phyloP scores from a whole-genome alignment of 1,284 basidiomycete species.

The Sphaerobolus stellatus region DNA sequence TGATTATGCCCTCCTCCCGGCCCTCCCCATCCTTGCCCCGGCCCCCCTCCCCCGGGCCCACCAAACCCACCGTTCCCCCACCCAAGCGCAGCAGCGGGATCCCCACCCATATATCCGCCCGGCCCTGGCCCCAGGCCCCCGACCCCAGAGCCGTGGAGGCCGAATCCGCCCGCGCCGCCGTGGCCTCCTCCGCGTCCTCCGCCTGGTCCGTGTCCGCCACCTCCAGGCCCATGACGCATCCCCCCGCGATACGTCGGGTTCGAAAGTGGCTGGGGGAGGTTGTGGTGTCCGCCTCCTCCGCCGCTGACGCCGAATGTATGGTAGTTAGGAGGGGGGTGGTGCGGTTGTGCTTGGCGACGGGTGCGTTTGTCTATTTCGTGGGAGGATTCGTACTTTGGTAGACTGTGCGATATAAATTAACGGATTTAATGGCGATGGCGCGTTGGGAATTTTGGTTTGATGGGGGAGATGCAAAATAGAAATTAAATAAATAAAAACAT shows the following conservation, averaged over 20 bases:
- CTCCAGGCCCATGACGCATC: background rate
- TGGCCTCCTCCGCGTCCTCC: background rate
- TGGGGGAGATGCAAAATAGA: no score
- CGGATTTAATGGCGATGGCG: no score
- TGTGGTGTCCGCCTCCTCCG: no score
- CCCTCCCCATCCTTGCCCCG: background rate
- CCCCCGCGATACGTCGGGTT: background rate
- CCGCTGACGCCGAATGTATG: background rate
- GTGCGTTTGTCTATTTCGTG: slow-evolving; percentile 84
- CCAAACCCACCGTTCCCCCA: background rate
- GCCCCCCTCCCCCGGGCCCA: background rate
- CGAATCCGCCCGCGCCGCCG: background rate
- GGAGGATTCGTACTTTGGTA: slow-evolving; percentile 76
- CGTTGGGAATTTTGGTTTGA: no score
- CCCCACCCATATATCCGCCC: background rate
- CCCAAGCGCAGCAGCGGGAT: background rate
- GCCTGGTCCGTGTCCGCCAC: slow-evolving; percentile 3
- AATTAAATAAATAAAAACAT: no score
- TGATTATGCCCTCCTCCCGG: background rate
- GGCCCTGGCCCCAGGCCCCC: background rate
- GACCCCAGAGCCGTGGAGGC: slow-evolving; percentile 1
- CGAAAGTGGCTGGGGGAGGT: background rate
- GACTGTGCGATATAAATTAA: slow-evolving; percentile 41
- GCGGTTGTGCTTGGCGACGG: no score
- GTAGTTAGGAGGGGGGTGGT: slow-evolving; percentile 11